phyloP scores from a whole-genome alignment of 345 rosid genomes.

The Ceriops zippeliana region DNA sequence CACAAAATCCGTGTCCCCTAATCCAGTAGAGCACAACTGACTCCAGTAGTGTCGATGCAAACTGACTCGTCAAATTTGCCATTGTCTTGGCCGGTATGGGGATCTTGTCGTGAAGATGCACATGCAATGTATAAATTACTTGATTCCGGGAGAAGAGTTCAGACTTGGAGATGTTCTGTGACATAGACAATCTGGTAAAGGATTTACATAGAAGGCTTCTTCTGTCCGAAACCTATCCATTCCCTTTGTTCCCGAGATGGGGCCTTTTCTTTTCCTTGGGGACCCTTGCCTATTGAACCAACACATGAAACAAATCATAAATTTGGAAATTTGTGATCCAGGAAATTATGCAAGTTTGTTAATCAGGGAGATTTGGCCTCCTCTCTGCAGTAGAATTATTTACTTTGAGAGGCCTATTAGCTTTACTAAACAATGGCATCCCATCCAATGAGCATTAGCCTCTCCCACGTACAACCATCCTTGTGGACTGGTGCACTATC shows the following conservation, averaged over 20 bases:
- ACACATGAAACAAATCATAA: too few species aligned
- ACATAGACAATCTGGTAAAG: slow-evolving; percentile 89
- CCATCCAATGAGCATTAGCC: too few species aligned
- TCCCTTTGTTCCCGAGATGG: slow-evolving; percentile 76
- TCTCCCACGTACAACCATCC: too few species aligned
- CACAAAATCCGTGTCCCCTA: slow-evolving; percentile 31
- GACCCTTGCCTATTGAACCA: slow-evolving; percentile 66
- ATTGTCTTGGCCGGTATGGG: slow-evolving; percentile 5
- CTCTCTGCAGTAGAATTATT: too few species aligned
- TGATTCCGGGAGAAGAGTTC: slow-evolving; percentile 21
- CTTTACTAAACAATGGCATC: too few species aligned
- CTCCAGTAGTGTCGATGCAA: slow-evolving; percentile 8
- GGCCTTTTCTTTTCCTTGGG: slow-evolving; percentile 86
- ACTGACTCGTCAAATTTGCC: slow-evolving; percentile 4
- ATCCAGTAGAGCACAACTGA: slow-evolving; percentile 12
- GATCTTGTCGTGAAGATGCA: slow-evolving; percentile 20
- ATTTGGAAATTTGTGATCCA: too few species aligned
- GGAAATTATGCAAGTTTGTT: too few species aligned
- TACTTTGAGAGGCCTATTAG: too few species aligned
- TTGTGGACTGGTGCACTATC: too few species aligned
- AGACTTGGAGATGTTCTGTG: slow-evolving; percentile 30
- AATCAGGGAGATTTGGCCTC: too few species aligned
- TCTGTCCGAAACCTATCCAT: slow-evolving; percentile 82
- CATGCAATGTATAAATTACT: slow-evolving; percentile 21
- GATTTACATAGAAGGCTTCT: slow-evolving; percentile 85